Base-by-base conservation (phyloP, 305 asterid species). In the Lippia alba region DNA sequence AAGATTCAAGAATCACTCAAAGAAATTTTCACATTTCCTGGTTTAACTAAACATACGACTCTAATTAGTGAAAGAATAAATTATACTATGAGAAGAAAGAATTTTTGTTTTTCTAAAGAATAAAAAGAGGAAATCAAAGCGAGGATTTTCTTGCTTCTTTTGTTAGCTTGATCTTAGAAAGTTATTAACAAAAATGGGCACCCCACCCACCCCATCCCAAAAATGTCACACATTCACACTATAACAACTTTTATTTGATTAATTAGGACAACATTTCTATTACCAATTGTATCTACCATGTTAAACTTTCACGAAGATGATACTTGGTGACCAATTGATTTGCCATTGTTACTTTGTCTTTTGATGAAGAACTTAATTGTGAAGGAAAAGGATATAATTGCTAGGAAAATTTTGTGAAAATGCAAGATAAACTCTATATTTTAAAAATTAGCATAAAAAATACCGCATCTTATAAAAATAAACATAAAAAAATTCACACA, bases 321-420 rank as follows among this genome's bases (percentile, higher is more conserved):
- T 56, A 48, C 46, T 60, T 34, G 63, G 71, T 32, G 17, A 71
- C 17, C 49, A 58, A 64, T 76, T 53, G 74, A 76, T 72, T 76
- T 56, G 54, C 41, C 49, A 61, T 56, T 39, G 70, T 64, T 59
- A 59, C 44, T 34, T 39, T 54, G 40, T 62, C 40, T 62, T 61
- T 72, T 54, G 8, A 24, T 41, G 46, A 61, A 41, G 68, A 71
- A 40, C 40, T 54, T 36, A 7, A 36, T 36, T 36, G 41, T 36
- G 9, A 1, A 24, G 30, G 3, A 24, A 24, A 24, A 24, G 30
- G n/a, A n/a, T n/a, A n/a, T n/a, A n/a, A n/a, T n/a, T n/a, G n/a
- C n/a, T n/a, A n/a, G n/a, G n/a, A n/a, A n/a, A n/a, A n/a, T n/a
- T n/a, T n/a, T n/a, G n/a, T n/a, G n/a, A n/a, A n/a, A n/a, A n/a